A percentile compares a stretch with the other conserved stretches of the same genome.
These are phyloP conservation scores for Monilinia polystroma DNA, from an alignment of 2,329 filamentous ascomycete genomes.

Conservation along the genomic window DNA sequence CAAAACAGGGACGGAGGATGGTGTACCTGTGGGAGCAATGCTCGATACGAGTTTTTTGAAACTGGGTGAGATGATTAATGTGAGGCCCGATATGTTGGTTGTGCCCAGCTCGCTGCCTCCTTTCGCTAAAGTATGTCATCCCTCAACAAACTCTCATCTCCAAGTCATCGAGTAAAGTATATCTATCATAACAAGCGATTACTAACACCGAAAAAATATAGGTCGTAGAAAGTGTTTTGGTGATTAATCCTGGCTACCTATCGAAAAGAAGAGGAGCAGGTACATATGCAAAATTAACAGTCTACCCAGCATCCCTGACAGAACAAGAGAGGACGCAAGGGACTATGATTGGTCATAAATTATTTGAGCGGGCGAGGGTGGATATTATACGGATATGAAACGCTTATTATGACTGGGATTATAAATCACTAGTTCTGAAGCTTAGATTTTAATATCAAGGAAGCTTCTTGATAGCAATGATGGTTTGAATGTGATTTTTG, in stretches of 20 bases:
- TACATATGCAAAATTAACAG: constrained; percentile 77
- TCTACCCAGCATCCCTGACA: constrained; percentile 63
- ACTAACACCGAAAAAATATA: constrained; percentile 41
- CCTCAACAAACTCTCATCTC: neutral
- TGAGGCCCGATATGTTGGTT: constrained; percentile 80
- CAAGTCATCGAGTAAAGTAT: neutral
- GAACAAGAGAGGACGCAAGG: constrained; percentile 57
- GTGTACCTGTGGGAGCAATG: constrained; percentile 68
- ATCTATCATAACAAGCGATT: neutral
- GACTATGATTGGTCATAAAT: constrained; percentile 65
- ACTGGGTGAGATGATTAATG: constrained; percentile 85
- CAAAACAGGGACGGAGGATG: constrained; percentile 60
- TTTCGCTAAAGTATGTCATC: constrained; percentile 73
- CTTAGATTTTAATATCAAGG: too few relatives aligned
- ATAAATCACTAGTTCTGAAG: too few relatives aligned
- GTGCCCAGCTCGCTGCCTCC: constrained; percentile 79
- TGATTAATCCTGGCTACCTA: constrained; percentile 85
- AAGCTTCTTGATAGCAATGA: too few relatives aligned
- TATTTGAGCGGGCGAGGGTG: constrained; percentile 81
- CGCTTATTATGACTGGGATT: too few relatives aligned
- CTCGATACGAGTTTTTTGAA: constrained; percentile 83
- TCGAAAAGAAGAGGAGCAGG: constrained; percentile 83
- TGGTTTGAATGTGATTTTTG: too few relatives aligned
- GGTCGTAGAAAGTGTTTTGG: constrained; percentile 87
- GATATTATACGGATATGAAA: constrained; percentile 76